Percentiles rank a stretch among this genome's conserved stretches.
phyloP scores from a whole-genome alignment of 768 basidiomycete genomes.

The Lactifluus pinguis region DNA sequence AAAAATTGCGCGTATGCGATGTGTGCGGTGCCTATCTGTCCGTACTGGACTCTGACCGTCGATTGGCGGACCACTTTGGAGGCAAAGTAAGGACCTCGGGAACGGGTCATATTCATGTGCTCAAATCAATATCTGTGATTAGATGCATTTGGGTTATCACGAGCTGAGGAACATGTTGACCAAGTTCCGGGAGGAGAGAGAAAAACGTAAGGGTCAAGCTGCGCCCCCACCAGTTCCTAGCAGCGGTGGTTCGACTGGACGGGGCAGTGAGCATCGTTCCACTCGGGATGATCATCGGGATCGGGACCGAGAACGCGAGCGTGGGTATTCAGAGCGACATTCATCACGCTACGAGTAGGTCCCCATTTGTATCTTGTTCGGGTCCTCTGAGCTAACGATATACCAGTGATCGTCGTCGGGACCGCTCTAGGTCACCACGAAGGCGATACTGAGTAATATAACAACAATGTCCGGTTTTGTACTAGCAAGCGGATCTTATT shows the following conservation, averaged over 20 bases:
- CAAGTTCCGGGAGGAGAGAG: constrained; percentile 86
- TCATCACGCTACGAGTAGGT: constrained; percentile 19
- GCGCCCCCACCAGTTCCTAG: constrained; percentile 27
- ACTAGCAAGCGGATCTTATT: background rate
- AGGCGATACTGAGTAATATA: constrained; percentile 14
- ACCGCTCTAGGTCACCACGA: constrained; percentile 20
- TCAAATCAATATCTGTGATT: constrained; percentile 1
- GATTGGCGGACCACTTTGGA: constrained; percentile 98
- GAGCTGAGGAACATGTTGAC: constrained; percentile 90
- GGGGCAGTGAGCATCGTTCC: constrained; percentile 40
- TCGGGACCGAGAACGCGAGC: constrained; percentile 61
- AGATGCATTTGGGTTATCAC: constrained; percentile 99
- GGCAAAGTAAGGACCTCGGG: constrained; percentile 66
- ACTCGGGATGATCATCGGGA: constrained; percentile 58
- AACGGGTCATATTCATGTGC: background rate
- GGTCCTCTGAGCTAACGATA: background rate
- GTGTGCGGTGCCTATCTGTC: constrained; percentile 99
- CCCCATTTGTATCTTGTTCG: background rate
- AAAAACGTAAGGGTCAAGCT: constrained; percentile 59
- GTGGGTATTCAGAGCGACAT: constrained; percentile 51
- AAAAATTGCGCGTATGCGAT: constrained; percentile 99
- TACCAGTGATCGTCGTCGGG: constrained; percentile 16
- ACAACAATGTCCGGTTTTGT: background rate
- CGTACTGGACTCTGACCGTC: constrained; percentile 95
- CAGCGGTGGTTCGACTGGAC: constrained; percentile 29